Conservation (phyloP, 805 yeast species). For the Suhomyces faveliae region DNA sequence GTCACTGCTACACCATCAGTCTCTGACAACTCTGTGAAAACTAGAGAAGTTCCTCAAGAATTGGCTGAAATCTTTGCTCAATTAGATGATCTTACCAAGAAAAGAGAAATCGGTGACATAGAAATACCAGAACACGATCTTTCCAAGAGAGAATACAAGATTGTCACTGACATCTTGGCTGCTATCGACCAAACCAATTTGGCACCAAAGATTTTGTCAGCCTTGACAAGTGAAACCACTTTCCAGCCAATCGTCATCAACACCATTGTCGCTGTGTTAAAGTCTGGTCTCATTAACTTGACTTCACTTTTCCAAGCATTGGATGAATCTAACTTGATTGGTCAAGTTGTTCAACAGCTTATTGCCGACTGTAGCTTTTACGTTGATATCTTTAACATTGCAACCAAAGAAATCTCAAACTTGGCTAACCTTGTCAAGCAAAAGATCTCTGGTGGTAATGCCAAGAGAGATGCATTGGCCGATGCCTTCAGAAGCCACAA, state of each 20-base stretch:
- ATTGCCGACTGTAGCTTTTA: slow-evolving; percentile 40
- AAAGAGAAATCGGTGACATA: slow-evolving; percentile 21
- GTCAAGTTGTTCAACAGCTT: slow-evolving; percentile 32
- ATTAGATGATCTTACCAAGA: slow-evolving; percentile 26
- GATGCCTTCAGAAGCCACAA: slow-evolving; percentile 6
- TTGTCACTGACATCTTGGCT: slow-evolving; percentile 40
- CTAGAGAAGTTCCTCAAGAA: slow-evolving; percentile 13
- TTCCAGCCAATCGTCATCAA: slow-evolving; percentile 28
- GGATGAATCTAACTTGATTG: slow-evolving; percentile 37
- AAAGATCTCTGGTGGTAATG: slow-evolving; percentile 18
- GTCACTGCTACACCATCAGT: slow-evolving; percentile 38
- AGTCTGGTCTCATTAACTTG: slow-evolving; percentile 33
- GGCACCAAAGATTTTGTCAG: slow-evolving; percentile 35
- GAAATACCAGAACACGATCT: slow-evolving; percentile 15
- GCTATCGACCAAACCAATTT: slow-evolving; percentile 36
- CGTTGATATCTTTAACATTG: slow-evolving; percentile 32
- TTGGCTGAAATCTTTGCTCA: slow-evolving; percentile 20
- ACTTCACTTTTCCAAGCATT: slow-evolving; percentile 34
- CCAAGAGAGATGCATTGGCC: slow-evolving; percentile 18
- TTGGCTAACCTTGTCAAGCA: slow-evolving; percentile 27
- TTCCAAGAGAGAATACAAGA: slow-evolving; percentile 35
- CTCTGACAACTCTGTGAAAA: slow-evolving; percentile 6
- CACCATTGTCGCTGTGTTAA: slow-evolving; percentile 28
- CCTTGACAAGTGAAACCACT: slow-evolving; percentile 27
- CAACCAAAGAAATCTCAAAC: slow-evolving; percentile 25